These are phyloP conservation scores for Aspergillus ruber DNA, from an alignment of 2,329 filamentous ascomycete species.

Conservation along the genomic window DNA sequence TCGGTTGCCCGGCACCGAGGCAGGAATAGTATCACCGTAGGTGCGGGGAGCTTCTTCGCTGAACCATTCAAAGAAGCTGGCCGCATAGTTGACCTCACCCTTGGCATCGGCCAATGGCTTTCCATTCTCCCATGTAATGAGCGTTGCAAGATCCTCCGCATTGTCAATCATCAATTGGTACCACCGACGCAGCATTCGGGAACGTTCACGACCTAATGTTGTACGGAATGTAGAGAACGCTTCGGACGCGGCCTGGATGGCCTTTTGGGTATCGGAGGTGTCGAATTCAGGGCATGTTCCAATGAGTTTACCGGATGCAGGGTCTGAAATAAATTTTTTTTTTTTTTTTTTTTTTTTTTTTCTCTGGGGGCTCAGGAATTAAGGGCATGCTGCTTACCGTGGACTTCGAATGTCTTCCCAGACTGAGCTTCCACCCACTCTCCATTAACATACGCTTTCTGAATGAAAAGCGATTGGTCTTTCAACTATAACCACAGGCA, in stretches of 20 bases:
- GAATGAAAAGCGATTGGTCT: conserved; percentile 76
- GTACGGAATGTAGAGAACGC: conserved; percentile 60
- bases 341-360: no score
- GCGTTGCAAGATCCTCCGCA: conserved; percentile 56
- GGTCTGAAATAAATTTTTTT: no score
- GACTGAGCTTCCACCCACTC: conserved; percentile 83
- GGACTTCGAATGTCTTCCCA: conserved; percentile 85
- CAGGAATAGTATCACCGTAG: conserved; percentile 57
- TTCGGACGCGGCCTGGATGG: conserved; percentile 73
- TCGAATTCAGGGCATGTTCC: conserved; percentile 78
- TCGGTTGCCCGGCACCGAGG: conserved; percentile 53
- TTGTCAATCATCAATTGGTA: conserved; percentile 62
- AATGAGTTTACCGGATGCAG: conserved; percentile 72
- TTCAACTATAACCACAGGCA: conserved; percentile 52
- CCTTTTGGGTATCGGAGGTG: conserved; percentile 66
- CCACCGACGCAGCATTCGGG: conserved; percentile 60
- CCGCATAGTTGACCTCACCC: conserved; percentile 54
- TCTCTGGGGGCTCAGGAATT: no score
- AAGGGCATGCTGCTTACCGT: conserved; percentile 53
- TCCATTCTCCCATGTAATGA: conserved; percentile 66
- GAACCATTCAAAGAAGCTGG: conserved; percentile 59
- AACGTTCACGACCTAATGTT: conserved; percentile 55
- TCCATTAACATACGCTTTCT: conserved; percentile 81
- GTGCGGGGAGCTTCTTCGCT: conserved; percentile 54
- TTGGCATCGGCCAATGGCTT: conserved; percentile 58